Percentiles rank a stretch among this genome's conserved stretches.
These are phyloP conservation scores for Ogataea minuta DNA, from an alignment of 805 yeast genomes.

Conservation along the genomic window DNA sequence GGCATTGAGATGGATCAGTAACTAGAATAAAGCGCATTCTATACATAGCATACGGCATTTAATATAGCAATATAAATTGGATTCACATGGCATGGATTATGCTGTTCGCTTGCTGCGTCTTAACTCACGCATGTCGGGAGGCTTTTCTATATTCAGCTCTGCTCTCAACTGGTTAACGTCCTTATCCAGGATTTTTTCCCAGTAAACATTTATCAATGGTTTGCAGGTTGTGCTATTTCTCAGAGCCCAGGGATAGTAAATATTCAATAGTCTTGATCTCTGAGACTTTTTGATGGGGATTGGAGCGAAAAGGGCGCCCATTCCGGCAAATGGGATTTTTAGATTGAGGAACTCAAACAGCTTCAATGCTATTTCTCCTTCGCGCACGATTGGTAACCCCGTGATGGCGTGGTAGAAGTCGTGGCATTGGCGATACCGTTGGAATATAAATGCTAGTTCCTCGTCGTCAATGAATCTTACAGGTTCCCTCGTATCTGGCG, in stretches of 20 bases:
- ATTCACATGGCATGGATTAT: not conserved
- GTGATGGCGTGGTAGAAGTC: slow-evolving; percentile 94
- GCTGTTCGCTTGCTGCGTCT: slow-evolving; percentile 40
- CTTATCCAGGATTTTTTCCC: slow-evolving; percentile 79
- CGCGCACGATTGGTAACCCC: slow-evolving; percentile 85
- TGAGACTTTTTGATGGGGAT: slow-evolving; percentile 65
- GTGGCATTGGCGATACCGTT: slow-evolving; percentile 93
- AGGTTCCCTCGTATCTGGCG: slow-evolving; percentile 90
- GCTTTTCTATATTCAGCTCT: slow-evolving; percentile 70
- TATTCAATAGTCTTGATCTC: slow-evolving; percentile 57
- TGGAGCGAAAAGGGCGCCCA: slow-evolving; percentile 91
- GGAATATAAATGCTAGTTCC: slow-evolving; percentile 88
- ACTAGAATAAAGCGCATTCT: slow-evolving; percentile 1
- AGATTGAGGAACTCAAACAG: slow-evolving; percentile 89
- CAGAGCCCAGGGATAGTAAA: slow-evolving; percentile 88
- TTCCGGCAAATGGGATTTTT: slow-evolving; percentile 92
- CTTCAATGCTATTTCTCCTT: slow-evolving; percentile 95
- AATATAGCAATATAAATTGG: not conserved
- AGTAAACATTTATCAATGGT: slow-evolving; percentile 81
- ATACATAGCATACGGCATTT: slow-evolving; percentile 8
- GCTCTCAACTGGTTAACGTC: slow-evolving; percentile 71
- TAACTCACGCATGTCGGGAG: slow-evolving; percentile 73
- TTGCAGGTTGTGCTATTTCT: slow-evolving; percentile 67
- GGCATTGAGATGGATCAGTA: slow-evolving; percentile 1
- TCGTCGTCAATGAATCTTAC: slow-evolving; percentile 87